Percentiles rank a stretch among this genome's conserved stretches.
These are phyloP conservation scores for Candida yuanshanica DNA, from an alignment of 805 yeast species.

Conservation along the genomic window DNA sequence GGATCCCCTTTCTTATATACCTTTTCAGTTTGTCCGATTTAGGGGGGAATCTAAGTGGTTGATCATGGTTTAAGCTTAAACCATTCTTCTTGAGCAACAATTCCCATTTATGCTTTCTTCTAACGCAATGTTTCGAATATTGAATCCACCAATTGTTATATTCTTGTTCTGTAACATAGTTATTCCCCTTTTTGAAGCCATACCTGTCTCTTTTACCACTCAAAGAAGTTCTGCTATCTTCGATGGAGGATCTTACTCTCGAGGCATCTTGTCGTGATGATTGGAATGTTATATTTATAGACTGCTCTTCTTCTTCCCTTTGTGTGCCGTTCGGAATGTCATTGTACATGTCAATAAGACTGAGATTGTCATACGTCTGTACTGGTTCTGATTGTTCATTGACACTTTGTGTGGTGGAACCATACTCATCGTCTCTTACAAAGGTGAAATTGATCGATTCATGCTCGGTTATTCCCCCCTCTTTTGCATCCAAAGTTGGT, in stretches of 20 bases:
- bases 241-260: constrained; percentile 12
- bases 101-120: constrained; percentile 77
- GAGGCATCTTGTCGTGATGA: constrained; percentile 4
- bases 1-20: constrained; percentile 85
- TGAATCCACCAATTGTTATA: constrained; percentile 73
- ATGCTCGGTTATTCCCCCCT: not conserved
- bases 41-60: constrained; percentile 69
- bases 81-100: constrained; percentile 64
- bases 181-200: constrained; percentile 73
- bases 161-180: constrained; percentile 43
- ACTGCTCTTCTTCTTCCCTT: too few relatives aligned
- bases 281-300: too few relatives aligned
- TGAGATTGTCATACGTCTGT: constrained; percentile 18
- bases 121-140: constrained; percentile 56
- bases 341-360: constrained; percentile 33
- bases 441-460: not conserved
- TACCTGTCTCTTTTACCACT: constrained; percentile 55
- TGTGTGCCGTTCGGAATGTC: constrained; percentile 16
- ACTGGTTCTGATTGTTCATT: not conserved
- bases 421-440: not conserved
- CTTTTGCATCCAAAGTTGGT: not conserved
- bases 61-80: constrained; percentile 38
- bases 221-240: constrained; percentile 2
- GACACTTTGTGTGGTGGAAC: not conserved
- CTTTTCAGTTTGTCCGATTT: constrained; percentile 73